Conservation (phyloP, 2,329 filamentous ascomycete species). For the Claviceps sp. region DNA sequence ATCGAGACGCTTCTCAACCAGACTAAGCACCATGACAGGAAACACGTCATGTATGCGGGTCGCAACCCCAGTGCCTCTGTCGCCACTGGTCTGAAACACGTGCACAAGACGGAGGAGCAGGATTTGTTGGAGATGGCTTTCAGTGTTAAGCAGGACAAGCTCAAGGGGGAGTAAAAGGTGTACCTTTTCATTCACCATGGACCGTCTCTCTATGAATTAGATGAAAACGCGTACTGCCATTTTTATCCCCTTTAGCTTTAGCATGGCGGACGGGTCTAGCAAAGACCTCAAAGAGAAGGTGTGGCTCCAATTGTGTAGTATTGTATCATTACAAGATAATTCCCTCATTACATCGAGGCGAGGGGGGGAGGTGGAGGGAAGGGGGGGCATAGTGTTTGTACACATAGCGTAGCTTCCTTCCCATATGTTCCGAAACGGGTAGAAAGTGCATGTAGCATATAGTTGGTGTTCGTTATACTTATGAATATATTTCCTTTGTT, state of each 20-base stretch:
- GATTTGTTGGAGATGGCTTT: slow-evolving; percentile 60
- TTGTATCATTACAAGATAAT: slow-evolving; percentile 6
- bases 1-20: slow-evolving; percentile 93
- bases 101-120: slow-evolving; percentile 85
- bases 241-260: no score
- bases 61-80: slow-evolving; percentile 87
- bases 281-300: not conserved
- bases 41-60: slow-evolving; percentile 95
- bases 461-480: slow-evolving; percentile 1
- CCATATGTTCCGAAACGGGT: not conserved
- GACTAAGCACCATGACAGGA: slow-evolving; percentile 81
- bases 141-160: slow-evolving; percentile 51
- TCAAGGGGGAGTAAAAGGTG: slow-evolving; percentile 46
- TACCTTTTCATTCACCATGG: not conserved
- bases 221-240: not conserved
- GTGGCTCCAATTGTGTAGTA: slow-evolving; percentile 6
- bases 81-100: slow-evolving; percentile 79
- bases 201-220: not conserved
- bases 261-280: not conserved
- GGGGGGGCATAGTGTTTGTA: slow-evolving; percentile 3
- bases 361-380: not conserved
- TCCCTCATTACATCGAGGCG: not conserved
- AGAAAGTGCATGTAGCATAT: slow-evolving; percentile 3
- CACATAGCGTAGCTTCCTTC: slow-evolving; percentile 5
- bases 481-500: not conserved